A percentile compares a stretch with the other conserved stretches of the same genome.
phyloP scores from a whole-genome alignment of 2,329 filamentous ascomycete species.

The Penicillium expansum region DNA sequence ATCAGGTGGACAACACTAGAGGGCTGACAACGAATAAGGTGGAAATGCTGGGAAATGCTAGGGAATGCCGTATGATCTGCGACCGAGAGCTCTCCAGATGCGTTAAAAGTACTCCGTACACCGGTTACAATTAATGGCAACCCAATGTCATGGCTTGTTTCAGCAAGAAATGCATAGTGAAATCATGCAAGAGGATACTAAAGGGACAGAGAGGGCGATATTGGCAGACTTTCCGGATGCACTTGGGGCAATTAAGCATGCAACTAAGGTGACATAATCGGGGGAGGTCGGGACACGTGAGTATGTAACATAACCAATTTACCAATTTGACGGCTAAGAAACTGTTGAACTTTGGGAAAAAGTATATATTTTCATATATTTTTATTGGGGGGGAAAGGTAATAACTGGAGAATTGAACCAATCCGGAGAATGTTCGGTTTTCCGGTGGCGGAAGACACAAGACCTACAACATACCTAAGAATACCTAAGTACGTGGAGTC shows the following conservation, averaged over 20 bases:
- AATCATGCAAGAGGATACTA: constrained; percentile 5
- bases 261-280: constrained; percentile 23
- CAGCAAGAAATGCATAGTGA: neutral
- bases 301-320: neutral
- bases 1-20: constrained; percentile 9
- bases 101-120: neutral
- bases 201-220: neutral
- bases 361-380: too few species aligned
- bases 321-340: too few species aligned
- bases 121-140: neutral
- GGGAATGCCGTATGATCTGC: constrained; percentile 8
- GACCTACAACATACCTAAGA: neutral
- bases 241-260: constrained; percentile 14
- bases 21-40: neutral
- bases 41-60: neutral
- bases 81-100: neutral
- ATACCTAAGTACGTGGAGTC: neutral
- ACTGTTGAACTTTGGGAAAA: neutral
- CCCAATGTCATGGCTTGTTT: neutral
- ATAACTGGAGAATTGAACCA: neutral
- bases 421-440: constrained; percentile 2
- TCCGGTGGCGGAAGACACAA: neutral
- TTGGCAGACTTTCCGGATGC: constrained; percentile 16
- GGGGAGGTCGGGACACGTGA: neutral
- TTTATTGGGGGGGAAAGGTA: neutral